Base-by-base conservation (phyloP, 208 protist species). In the Acanthamoeba sp. region DNA sequence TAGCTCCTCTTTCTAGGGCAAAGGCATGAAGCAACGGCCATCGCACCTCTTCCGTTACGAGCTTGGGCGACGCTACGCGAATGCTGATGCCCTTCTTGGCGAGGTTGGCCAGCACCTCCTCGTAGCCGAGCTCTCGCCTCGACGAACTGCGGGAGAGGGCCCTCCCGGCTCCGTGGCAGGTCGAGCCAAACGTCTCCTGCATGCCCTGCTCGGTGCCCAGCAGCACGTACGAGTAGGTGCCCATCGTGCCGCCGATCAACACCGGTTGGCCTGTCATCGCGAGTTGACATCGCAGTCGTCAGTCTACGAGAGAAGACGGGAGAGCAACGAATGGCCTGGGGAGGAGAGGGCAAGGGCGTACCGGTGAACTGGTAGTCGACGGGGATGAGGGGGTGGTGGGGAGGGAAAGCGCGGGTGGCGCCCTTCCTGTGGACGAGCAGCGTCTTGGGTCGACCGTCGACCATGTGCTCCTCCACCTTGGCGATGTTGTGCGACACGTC, bases 401-500 rank as follows among this genome's bases (percentile, higher is more conserved):
- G 98, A 32, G 97, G 96, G 92, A 99, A 98, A 14, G 98, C 98
- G 2, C 98, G 94, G n/a, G 98, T 99, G 1, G 98, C 85, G 50
- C 98, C 98, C 95, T 99, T 99, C 48, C 98, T 94, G 90, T 99
- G 98, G 2, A 99, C 98, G 27, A 99, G 93, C 0, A 98, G 95
- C 32, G 88, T 93, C 18, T 94, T 82, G 22, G 78, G 82, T 73
- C 73, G 50, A 16, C 97, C 98, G 92, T 98, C 94, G 20, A 99
- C 97, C 36, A 98, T 95, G 78, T 98, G 97, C 59, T 97, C 95
- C 62, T 97, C 97, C 27, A 97, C 91, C 94, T 99, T 99, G 10
- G 98, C 98, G 38, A 98, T 98, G 95, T 99, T 99, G 93, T 99
- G 98, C 24, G 96, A 97, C 1, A 98, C 98, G 94, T 99, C 98